phyloP scores from a whole-genome alignment of 2,329 filamentous ascomycete genomes.

The Colletotrichum horii region DNA sequence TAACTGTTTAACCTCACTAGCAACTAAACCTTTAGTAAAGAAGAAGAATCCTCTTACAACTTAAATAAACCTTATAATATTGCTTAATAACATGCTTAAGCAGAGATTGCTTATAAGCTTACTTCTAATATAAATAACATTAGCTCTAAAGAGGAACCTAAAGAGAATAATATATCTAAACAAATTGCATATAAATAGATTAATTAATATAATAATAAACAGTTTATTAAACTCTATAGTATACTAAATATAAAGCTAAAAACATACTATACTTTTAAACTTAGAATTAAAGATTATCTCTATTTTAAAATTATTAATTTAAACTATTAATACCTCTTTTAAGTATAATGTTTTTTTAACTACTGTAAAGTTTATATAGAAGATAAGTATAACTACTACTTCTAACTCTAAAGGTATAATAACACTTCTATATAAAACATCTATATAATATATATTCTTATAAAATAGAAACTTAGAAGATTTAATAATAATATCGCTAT shows the following conservation, averaged over 20 bases:
- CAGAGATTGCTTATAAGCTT: not conserved
- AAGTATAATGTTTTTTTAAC: not conserved
- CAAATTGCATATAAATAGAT: not conserved
- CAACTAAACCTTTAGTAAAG: not conserved
- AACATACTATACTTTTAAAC: not conserved
- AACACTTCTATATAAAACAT: too few species aligned
- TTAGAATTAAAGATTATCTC: not conserved
- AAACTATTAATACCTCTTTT: not conserved
- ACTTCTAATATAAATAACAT: not conserved
- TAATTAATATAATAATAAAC: not conserved
- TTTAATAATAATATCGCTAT: too few species aligned
- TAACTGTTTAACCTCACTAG: not conserved
- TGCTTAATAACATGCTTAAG: too few species aligned
- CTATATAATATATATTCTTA: too few species aligned
- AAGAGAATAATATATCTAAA: not conserved
- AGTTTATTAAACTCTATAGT: not conserved
- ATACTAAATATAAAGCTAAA: not conserved
- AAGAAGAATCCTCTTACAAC: not conserved
- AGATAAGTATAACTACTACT: not conserved
- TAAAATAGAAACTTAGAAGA: too few species aligned
- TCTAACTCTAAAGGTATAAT: not conserved
- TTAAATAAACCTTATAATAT: not conserved
- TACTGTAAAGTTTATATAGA: too few species aligned
- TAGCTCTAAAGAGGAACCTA: too few species aligned
- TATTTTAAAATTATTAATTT: not conserved